A percentile compares a stretch with the other conserved stretches of the same genome.
These are phyloP conservation scores for Abelmoschus esculentus DNA, from an alignment of 345 rosid species.

Conservation along the genomic window DNA sequence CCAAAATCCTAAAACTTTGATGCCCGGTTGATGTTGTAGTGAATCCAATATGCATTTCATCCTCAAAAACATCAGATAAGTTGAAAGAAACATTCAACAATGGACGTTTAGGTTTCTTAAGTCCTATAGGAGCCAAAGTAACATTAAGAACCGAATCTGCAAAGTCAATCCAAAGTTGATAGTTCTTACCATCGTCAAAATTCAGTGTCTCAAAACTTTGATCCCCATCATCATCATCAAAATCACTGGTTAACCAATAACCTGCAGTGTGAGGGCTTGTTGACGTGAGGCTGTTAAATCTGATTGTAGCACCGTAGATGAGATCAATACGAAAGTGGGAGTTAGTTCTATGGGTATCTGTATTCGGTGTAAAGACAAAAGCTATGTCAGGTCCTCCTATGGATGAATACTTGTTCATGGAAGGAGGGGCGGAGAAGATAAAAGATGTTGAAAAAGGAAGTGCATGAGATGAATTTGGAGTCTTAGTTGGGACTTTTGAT, in stretches of 20 bases:
- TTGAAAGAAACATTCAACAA: constrained; percentile 37
- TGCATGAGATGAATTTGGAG: constrained; percentile 28
- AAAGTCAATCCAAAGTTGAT: constrained; percentile 82
- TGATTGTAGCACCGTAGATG: too few relatives aligned
- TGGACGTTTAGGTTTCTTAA: constrained; percentile 32
- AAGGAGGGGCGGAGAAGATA: constrained; percentile 63
- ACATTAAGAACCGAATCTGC: constrained; percentile 37
- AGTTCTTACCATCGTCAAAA: constrained; percentile 62
- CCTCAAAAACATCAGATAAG: constrained; percentile 49
- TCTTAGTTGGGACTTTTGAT: constrained; percentile 32
- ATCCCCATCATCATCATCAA: constrained; percentile 13
- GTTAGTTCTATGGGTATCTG: constrained; percentile 34
- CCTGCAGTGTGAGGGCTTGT: constrained; percentile 33
- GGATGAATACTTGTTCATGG: constrained; percentile 36
- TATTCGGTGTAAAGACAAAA: constrained; percentile 33
- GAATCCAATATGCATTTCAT: constrained; percentile 70
- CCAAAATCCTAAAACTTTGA: constrained; percentile 53
- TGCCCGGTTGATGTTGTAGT: constrained; percentile 51
- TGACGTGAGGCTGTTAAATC: constrained; percentile 10
- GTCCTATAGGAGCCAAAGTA: constrained; percentile 28
- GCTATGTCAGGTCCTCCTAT: constrained; percentile 31
- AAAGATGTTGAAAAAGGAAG: constrained; percentile 61
- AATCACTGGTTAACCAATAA: constrained; percentile 24
- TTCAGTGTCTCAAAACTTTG: constrained; percentile 33
- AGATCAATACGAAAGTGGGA: not conserved